Percentiles rank a stretch among this genome's conserved stretches.
Evolutionary conservation across 2,329 filamentous ascomycete genomes (phyloP).

Genomic region (Coniosporium tulheliwenetii): DNA sequence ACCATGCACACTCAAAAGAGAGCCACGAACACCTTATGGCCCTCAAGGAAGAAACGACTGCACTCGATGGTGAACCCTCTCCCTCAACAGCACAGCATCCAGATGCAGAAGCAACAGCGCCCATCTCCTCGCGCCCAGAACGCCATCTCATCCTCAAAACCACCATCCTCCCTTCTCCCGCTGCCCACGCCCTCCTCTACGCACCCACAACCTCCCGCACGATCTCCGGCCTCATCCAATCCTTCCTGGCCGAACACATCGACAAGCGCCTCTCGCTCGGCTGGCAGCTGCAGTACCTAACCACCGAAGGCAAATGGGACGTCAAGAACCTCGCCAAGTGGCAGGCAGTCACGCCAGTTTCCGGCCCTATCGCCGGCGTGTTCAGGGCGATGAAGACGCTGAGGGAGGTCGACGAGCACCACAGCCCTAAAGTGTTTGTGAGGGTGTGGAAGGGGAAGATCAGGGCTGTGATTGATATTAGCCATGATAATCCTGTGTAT

Average conservation of each 20-base stretch:
- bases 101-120: slow-evolving; percentile 1
- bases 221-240: slow-evolving; percentile 65
- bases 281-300: slow-evolving; percentile 84
- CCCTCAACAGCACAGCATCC: slow-evolving; percentile 16
- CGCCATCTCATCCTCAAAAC: slow-evolving; percentile 42
- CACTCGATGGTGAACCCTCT: background rate
- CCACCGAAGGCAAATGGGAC: slow-evolving; percentile 89
- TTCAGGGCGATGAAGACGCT: slow-evolving; percentile 91
- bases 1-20: too few relatives aligned
- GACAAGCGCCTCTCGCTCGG: slow-evolving; percentile 65
- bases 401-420: slow-evolving; percentile 70
- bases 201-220: slow-evolving; percentile 59
- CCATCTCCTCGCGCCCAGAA: background rate
- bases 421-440: slow-evolving; percentile 62
- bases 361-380: slow-evolving; percentile 57
- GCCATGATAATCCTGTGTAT: slow-evolving; percentile 80
- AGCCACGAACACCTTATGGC: background rate
- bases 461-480: slow-evolving; percentile 75
- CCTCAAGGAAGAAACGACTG: background rate
- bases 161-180: slow-evolving; percentile 57
- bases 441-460: slow-evolving; percentile 50
- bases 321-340: slow-evolving; percentile 93
- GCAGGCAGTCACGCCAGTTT: slow-evolving; percentile 66
- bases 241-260: slow-evolving; percentile 61
- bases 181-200: slow-evolving; percentile 74